Evolutionary conservation across 1,284 basidiomycete genomes (phyloP).

Genomic region (Cutaneotrichosporon daszewskae): DNA sequence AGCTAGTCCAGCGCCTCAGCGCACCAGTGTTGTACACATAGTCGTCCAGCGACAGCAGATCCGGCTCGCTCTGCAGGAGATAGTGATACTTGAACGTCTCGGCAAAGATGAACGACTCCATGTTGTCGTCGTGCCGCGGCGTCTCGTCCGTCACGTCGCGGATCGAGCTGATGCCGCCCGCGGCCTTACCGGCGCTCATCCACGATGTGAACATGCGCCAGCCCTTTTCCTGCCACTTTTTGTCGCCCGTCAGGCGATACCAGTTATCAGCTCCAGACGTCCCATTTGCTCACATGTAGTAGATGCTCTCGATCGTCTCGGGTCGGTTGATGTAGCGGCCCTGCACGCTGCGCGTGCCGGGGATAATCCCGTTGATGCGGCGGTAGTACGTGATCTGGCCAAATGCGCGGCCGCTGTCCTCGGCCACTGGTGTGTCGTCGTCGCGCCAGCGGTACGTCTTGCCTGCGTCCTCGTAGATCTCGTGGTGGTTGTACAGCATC

Average conservation of each 20-base stretch:
- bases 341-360: slow-evolving; percentile 31
- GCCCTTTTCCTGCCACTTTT: slow-evolving; percentile 54
- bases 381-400: slow-evolving; percentile 32
- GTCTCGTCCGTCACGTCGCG: slow-evolving; percentile 46
- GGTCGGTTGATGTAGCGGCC: slow-evolving; percentile 49
- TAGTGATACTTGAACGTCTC: slow-evolving; percentile 55
- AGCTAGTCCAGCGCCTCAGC: slow-evolving; percentile 4
- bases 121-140: slow-evolving; percentile 33
- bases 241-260: slow-evolving; percentile 55
- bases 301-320: slow-evolving; percentile 56
- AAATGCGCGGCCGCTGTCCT: slow-evolving; percentile 18
- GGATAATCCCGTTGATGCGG: slow-evolving; percentile 35
- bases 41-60: slow-evolving; percentile 54
- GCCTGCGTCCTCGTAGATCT: slow-evolving; percentile 20
- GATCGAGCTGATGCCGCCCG: slow-evolving; percentile 47
- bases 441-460: slow-evolving; percentile 27
- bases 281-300: slow-evolving; percentile 44
- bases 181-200: slow-evolving; percentile 48
- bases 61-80: slow-evolving; percentile 52
- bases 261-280: slow-evolving; percentile 32
- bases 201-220: slow-evolving; percentile 58
- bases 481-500: slow-evolving; percentile 13
- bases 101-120: slow-evolving; percentile 55
- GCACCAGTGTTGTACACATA: slow-evolving; percentile 54
- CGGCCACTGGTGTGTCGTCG: slow-evolving; percentile 21